phyloP scores from a whole-genome alignment of 768 basidiomycete genomes.

The Auricularia cornea region DNA sequence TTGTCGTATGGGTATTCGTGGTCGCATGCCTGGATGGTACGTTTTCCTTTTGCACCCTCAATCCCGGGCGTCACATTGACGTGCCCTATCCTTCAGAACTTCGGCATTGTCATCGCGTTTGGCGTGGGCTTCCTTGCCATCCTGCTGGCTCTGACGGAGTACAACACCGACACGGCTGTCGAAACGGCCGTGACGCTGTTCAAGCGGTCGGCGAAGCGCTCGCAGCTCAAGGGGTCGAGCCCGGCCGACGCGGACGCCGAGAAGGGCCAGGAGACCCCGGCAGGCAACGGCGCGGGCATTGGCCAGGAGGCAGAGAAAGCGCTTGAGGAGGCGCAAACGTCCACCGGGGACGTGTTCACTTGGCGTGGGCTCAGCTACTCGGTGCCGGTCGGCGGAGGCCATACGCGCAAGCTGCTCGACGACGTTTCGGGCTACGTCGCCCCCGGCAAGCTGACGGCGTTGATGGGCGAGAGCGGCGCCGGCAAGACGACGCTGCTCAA shows the following conservation, averaged over 20 bases:
- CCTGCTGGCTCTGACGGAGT: slow-evolving; percentile 54
- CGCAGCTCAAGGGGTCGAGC: slow-evolving; percentile 11
- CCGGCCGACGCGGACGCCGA: slow-evolving; percentile 30
- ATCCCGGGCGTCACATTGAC: not conserved
- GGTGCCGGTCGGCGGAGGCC: slow-evolving; percentile 43
- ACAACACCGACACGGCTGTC: slow-evolving; percentile 30
- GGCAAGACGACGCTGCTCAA: slow-evolving; percentile 72
- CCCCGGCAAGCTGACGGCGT: slow-evolving; percentile 75
- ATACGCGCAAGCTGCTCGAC: slow-evolving; percentile 45
- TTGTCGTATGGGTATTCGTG: slow-evolving; percentile 35
- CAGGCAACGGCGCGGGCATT: slow-evolving; percentile 17
- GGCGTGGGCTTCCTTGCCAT: slow-evolving; percentile 45
- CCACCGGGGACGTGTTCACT: slow-evolving; percentile 50
- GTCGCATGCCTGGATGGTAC: slow-evolving; percentile 41
- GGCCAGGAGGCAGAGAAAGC: slow-evolving; percentile 25
- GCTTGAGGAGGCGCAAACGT: slow-evolving; percentile 1
- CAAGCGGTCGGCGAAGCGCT: slow-evolving; percentile 40
- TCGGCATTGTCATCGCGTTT: slow-evolving; percentile 62
- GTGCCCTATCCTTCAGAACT: not conserved
- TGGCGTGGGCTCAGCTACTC: slow-evolving; percentile 68
- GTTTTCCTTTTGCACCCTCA: slow-evolving; percentile 8
- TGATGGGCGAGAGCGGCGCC: slow-evolving; percentile 58
- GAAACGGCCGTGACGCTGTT: slow-evolving; percentile 48
- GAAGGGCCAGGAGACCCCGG: slow-evolving; percentile 30
- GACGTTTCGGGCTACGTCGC: slow-evolving; percentile 73